A percentile compares a stretch with the other conserved stretches of the same genome.
These are phyloP conservation scores for Canna indica DNA, from an alignment of 176 grass and related monocot species.

Conservation along the genomic window DNA sequence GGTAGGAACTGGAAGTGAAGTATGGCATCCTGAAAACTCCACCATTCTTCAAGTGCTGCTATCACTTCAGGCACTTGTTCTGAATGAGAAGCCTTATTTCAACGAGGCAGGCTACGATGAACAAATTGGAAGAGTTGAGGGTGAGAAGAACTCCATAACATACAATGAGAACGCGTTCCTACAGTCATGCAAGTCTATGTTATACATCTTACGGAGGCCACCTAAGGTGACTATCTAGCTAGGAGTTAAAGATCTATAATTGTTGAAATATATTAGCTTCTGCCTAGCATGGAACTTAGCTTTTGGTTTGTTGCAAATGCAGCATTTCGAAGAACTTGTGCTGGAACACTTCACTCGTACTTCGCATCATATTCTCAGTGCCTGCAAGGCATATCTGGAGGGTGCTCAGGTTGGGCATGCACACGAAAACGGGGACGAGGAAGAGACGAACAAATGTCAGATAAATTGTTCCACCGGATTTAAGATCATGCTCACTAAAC, in stretches of 20 bases:
- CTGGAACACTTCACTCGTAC: constrained; percentile 63
- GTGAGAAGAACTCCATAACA: constrained; percentile 90
- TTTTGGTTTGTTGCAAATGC: constrained; percentile 24
- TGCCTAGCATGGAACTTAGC: constrained; percentile 1
- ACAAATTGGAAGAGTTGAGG: constrained; percentile 78
- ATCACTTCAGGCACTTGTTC: constrained; percentile 92
- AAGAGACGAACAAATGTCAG: constrained; percentile 28
- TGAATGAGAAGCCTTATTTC: constrained; percentile 96
- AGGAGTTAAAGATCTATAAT: not conserved
- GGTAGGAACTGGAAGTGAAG: constrained; percentile 70
- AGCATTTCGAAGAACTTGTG: constrained; percentile 84
- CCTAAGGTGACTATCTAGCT: constrained; percentile 55
- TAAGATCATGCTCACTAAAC: constrained; percentile 24
- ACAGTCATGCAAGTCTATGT: constrained; percentile 82
- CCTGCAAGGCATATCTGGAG: constrained; percentile 62
- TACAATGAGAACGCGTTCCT: constrained; percentile 97
- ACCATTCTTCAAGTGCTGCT: constrained; percentile 84
- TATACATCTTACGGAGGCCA: constrained; percentile 68
- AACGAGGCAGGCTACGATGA: constrained; percentile 95
- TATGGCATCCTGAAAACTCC: constrained; percentile 73
- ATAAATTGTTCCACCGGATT: constrained; percentile 28
- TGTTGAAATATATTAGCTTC: not conserved
- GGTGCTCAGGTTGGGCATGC: constrained; percentile 47
- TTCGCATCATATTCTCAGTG: constrained; percentile 34
- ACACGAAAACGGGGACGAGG: not conserved